These are phyloP conservation scores for Crepidotus variabilis DNA, from an alignment of 768 basidiomycete species.

Conservation along the genomic window DNA sequence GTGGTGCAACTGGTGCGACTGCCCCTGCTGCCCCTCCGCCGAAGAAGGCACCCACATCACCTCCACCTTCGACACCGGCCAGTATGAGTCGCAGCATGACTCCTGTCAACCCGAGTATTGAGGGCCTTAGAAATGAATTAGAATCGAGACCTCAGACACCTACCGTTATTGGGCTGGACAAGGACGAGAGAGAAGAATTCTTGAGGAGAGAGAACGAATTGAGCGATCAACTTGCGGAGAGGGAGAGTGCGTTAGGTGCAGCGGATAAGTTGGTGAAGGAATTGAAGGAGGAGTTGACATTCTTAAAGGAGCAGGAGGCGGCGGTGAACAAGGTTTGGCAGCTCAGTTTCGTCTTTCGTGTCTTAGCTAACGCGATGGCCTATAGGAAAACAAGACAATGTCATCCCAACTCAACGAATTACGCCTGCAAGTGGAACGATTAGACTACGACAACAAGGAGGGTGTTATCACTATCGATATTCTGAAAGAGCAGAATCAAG, in stretches of 20 bases:
- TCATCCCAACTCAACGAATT: slow-evolving; percentile 91
- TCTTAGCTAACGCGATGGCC: background rate
- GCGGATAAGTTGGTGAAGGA: slow-evolving; percentile 88
- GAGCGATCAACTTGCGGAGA: slow-evolving; percentile 89
- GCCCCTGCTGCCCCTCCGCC: slow-evolving; percentile 47
- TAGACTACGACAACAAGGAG: slow-evolving; percentile 97
- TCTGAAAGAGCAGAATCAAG: slow-evolving; percentile 89
- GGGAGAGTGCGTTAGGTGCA: slow-evolving; percentile 73
- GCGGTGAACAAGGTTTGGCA: slow-evolving; percentile 64
- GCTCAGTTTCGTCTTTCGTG: background rate
- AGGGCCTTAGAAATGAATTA: slow-evolving; percentile 66
- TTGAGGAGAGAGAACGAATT: slow-evolving; percentile 94
- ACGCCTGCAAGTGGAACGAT: slow-evolving; percentile 83
- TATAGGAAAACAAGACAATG: slow-evolving; percentile 91
- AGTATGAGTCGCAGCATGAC: slow-evolving; percentile 58
- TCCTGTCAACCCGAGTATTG: slow-evolving; percentile 68
- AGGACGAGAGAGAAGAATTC: slow-evolving; percentile 98
- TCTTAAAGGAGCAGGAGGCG: slow-evolving; percentile 89
- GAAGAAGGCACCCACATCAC: slow-evolving; percentile 65
- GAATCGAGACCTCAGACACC: slow-evolving; percentile 92
- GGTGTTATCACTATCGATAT: slow-evolving; percentile 89
- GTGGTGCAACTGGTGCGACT: slow-evolving; percentile 30
- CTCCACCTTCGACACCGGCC: slow-evolving; percentile 53
- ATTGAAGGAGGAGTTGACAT: slow-evolving; percentile 81
- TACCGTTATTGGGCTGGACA: slow-evolving; percentile 81